Base-by-base conservation (phyloP, 2,329 filamentous ascomycete species). In the Fusarium tricinctum region DNA sequence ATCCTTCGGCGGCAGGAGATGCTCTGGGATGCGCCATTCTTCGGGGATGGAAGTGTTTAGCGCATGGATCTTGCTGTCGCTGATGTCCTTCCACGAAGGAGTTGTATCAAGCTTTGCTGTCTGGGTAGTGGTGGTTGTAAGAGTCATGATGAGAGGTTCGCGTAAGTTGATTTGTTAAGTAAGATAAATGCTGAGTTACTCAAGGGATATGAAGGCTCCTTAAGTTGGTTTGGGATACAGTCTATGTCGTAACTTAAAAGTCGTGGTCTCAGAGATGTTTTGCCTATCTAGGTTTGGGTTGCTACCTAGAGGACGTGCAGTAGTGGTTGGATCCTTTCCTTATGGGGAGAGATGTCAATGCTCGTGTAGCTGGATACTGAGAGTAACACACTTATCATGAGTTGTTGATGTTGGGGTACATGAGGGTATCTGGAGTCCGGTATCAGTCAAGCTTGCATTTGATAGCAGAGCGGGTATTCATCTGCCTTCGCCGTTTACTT, bases 21-120 rank as follows among this genome's bases (percentile, higher is more conserved):
- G 73, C 8, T 76, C 74, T 0, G 88, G 86, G 8, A 91, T 82
- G 52, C 81, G 80, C 84, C 87, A 90, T 72, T 89, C 84, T 2
- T 79, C 56, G 1, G 89, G 88, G 53, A 91, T 88, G 1, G 85
- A 84, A 43, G 78, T 46, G 17, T 39, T 32, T 1, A 71, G 69
- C 6, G 66, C 56, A 6, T 70, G 39, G 14, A 70, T 68, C 53
- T 71, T 71, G 22, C 50, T 60, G 4, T 50, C 51, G 17, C 49
- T 66, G 17, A 71, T 59, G 6, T 61, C 58, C 39, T 70, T 63
- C 69, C 69, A 71, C 4, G 52, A 35, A 35, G 46, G 43, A 46
- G 66, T 58, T 15, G 60, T 45, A 12, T 64, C 61, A 8, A 64
- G 61, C 33, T 56, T 58, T 40, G 40, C 30, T 30, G 59, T 38